These are phyloP conservation scores for Tagetes erecta DNA, from an alignment of 129 eudicot species.

Conservation along the genomic window DNA sequence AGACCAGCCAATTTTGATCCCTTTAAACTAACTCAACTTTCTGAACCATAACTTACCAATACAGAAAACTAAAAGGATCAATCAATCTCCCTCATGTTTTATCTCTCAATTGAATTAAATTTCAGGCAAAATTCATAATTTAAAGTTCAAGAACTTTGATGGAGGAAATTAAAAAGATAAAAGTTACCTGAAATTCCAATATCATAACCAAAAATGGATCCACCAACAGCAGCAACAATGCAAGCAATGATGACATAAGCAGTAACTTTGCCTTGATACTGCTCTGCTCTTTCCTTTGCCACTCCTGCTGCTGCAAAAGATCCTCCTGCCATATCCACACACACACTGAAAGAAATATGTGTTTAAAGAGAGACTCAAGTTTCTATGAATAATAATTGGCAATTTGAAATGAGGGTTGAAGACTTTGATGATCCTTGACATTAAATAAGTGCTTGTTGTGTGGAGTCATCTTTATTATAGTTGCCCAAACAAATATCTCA, in stretches of 20 bases:
- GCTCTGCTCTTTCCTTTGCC: conserved; percentile 67
- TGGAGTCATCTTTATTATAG: conserved; percentile 18
- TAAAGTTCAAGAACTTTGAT: neutral
- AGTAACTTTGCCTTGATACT: conserved; percentile 72
- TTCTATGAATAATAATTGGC: conserved; percentile 7
- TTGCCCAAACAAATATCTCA: conserved; percentile 5
- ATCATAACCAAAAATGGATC: conserved; percentile 84
- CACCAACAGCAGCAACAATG: conserved; percentile 88
- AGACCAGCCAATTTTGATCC: neutral
- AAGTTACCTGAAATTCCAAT: conserved; percentile 79
- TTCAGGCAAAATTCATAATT: neutral
- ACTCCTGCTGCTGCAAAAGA: conserved; percentile 59
- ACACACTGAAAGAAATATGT: neutral
- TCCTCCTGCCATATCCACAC: conserved; percentile 71
- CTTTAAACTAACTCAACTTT: neutral
- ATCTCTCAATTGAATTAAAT: neutral
- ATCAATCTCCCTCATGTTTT: neutral
- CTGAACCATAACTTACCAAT: neutral
- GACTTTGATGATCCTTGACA: conserved; percentile 11
- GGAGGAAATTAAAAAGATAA: neutral
- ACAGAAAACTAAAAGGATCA: neutral
- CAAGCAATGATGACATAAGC: conserved; percentile 68
- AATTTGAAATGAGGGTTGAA: conserved; percentile 3
- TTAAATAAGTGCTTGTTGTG: conserved; percentile 2
- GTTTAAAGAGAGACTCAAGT: conserved; percentile 16